Evolutionary conservation across 2,329 filamentous ascomycete species (phyloP).

Genomic region (Paraconiothyrium sp.): DNA sequence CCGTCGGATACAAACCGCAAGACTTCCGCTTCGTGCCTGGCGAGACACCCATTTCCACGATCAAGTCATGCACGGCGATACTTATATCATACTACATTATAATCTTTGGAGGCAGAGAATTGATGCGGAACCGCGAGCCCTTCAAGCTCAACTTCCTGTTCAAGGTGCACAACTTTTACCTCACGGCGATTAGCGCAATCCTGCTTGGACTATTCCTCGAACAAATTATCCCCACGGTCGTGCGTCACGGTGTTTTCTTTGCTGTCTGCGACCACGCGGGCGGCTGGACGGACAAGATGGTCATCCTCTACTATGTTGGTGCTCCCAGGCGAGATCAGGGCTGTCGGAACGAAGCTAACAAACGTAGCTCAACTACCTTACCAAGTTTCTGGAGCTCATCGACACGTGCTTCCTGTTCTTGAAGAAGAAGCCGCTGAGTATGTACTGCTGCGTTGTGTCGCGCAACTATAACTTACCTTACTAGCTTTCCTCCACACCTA

Average conservation of each 20-base stretch:
- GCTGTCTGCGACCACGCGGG: slow-evolving; percentile 83
- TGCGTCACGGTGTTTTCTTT: slow-evolving; percentile 83
- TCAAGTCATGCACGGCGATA: slow-evolving; percentile 82
- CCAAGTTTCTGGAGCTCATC: slow-evolving; percentile 94
- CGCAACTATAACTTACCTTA: slow-evolving; percentile 31
- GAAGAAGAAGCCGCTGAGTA: slow-evolving; percentile 98
- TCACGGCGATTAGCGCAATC: slow-evolving; percentile 83
- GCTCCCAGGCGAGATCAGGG: slow-evolving; percentile 5
- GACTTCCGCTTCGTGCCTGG: slow-evolving; percentile 86
- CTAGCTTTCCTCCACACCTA: slow-evolving; percentile 95
- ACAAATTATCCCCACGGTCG: slow-evolving; percentile 86
- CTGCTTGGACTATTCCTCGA: slow-evolving; percentile 88
- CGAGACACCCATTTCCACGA: slow-evolving; percentile 87
- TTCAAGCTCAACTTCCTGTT: slow-evolving; percentile 90
- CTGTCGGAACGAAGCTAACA: slow-evolving; percentile 49
- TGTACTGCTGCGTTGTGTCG: slow-evolving; percentile 34
- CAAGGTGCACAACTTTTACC: slow-evolving; percentile 95
- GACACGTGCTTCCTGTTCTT: slow-evolving; percentile 97
- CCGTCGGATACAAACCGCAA: slow-evolving; percentile 82
- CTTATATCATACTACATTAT: slow-evolving; percentile 90
- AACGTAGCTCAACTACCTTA: slow-evolving; percentile 90
- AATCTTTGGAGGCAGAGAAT: slow-evolving; percentile 90
- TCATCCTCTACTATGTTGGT: slow-evolving; percentile 96
- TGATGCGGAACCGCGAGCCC: slow-evolving; percentile 87
- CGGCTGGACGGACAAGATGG: slow-evolving; percentile 92